Evolutionary conservation across 306 rosid genomes (phyloP), one percentile per base, ranked within the genome.

Genomic region (Citrullus colocynthis): DNA sequence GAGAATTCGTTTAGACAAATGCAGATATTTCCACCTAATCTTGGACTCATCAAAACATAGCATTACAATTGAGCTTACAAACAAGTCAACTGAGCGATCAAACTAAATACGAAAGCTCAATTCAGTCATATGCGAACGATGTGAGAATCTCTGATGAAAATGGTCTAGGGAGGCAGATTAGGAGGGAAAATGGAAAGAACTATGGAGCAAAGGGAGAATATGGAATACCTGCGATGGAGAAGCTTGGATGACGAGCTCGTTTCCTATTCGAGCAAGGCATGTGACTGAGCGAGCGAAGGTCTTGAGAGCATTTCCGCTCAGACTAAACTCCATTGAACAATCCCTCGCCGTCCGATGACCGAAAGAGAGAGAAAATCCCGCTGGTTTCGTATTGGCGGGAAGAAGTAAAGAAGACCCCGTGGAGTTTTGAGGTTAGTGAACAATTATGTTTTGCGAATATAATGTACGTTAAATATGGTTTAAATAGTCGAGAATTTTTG

Each of bases 231-330:
- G 96, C 78, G 97, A 87, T 48, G 96, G 78, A 75, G 97, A 90
- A 32, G 98, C 93, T 86, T 92, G 95, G 82, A 94, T 82, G 16
- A 87, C 87, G 58, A 94, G 96, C 73, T 94, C 97, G 63, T 90
- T 94, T 6, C 98, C 98, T 51, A 94, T 79, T 1, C 98, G 95
- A 17, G 98, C 88, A 74, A 94, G 95, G 80, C 96, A 94, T 36
- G 96, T 90, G 90, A 94, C 82, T 81, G 95, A 88, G 62, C 97
- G 92, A n/a, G 96, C 83, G 55, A 92, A 89, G 83, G 91, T 89
- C 85, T 88, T 92, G 17, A 92, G 89, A 62, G 95, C 88, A 79
- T 90, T 92, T 30, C 91, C 96, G 80, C 95, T 88, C 45, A 90
- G 67, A 32, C 85, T 78, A 10, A 89, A 82, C 84, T 95, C 98